Percentiles rank a stretch among this genome's conserved stretches.
These are phyloP conservation scores for Yamadazyma siamensis DNA, from an alignment of 1,139 yeast species.

Conservation along the genomic window DNA sequence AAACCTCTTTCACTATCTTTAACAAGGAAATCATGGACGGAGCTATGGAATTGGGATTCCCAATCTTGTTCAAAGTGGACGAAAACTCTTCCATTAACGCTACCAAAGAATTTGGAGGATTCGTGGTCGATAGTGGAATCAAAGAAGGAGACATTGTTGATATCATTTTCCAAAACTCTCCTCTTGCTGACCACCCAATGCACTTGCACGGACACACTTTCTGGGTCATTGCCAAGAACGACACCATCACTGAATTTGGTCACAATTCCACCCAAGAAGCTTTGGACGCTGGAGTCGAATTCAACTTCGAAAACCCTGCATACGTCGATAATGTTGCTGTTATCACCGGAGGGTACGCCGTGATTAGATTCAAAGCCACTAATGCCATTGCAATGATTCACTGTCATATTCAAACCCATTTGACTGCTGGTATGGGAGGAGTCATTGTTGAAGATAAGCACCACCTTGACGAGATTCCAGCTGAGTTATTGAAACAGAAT, in stretches of 20 bases:
- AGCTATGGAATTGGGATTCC: slow-evolving; percentile 5
- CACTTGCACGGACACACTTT: slow-evolving; percentile 33
- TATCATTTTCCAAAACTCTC: slow-evolving; percentile 14
- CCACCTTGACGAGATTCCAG: slow-evolving; percentile 16
- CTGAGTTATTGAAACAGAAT: too few species aligned
- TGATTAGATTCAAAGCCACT: slow-evolving; percentile 15
- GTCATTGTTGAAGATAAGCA: slow-evolving; percentile 22
- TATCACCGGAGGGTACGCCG: slow-evolving; percentile 26
- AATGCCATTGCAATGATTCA: slow-evolving; percentile 20
- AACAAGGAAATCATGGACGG: slow-evolving; percentile 8
- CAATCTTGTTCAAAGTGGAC: slow-evolving; percentile 5
- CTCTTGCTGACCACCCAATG: slow-evolving; percentile 26
- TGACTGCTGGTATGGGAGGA: slow-evolving; percentile 36
- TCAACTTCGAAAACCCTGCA: slow-evolving; percentile 19
- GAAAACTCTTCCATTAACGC: slow-evolving; percentile 4
- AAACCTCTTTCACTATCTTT: slow-evolving; percentile 3
- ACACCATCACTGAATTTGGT: slow-evolving; percentile 16
- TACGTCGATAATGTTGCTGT: slow-evolving; percentile 24
- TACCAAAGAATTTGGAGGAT: slow-evolving; percentile 7
- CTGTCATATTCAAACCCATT: slow-evolving; percentile 36
- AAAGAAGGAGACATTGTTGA: slow-evolving; percentile 59
- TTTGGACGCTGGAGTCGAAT: slow-evolving; percentile 11
- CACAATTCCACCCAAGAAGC: slow-evolving; percentile 23
- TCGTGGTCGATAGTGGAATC: slow-evolving; percentile 6
- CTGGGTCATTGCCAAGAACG: slow-evolving; percentile 8